These are phyloP conservation scores for Jimgerdemannia flammicorona DNA, from an alignment of 192 early-diverging fungal species.

Conservation along the genomic window DNA sequence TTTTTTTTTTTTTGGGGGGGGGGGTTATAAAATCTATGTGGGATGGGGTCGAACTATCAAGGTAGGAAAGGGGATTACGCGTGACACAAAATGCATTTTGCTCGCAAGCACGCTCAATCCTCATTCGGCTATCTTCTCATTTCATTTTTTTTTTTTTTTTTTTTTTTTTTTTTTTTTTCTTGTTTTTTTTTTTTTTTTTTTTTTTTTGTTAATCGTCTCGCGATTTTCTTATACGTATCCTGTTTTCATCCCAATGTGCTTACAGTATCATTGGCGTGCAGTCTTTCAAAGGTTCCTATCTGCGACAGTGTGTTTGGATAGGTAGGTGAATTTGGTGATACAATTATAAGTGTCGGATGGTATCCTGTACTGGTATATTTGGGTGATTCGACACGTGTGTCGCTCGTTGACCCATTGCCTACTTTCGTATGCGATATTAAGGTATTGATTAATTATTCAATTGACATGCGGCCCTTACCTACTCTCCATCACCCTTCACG, in stretches of 20 bases:
- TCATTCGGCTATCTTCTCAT: neutral
- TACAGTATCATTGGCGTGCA: constrained; percentile 55
- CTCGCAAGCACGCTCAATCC: no score
- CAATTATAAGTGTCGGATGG: neutral
- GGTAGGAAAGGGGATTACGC: no score
- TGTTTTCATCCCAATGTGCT: neutral
- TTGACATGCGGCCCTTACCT: no score
- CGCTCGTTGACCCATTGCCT: no score
- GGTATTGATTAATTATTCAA: no score
- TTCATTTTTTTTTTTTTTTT: neutral
- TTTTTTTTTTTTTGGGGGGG: neutral
- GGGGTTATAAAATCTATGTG: neutral
- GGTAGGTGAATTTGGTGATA: constrained; percentile 5
- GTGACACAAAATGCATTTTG: no score
- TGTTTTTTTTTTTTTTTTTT: no score
- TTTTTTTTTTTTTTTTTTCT: no score
- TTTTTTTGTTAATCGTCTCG: neutral
- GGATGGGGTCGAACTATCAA: neutral
- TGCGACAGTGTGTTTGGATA: constrained; percentile 45
- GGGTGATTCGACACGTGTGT: no score
- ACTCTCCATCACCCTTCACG: no score
- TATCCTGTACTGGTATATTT: neutral
- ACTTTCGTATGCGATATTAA: no score
- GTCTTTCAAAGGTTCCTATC: constrained; percentile 55
- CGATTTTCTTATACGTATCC: neutral